Evolutionary conservation across 768 basidiomycete species (phyloP).

Genomic region (Boletus patriciae): DNA sequence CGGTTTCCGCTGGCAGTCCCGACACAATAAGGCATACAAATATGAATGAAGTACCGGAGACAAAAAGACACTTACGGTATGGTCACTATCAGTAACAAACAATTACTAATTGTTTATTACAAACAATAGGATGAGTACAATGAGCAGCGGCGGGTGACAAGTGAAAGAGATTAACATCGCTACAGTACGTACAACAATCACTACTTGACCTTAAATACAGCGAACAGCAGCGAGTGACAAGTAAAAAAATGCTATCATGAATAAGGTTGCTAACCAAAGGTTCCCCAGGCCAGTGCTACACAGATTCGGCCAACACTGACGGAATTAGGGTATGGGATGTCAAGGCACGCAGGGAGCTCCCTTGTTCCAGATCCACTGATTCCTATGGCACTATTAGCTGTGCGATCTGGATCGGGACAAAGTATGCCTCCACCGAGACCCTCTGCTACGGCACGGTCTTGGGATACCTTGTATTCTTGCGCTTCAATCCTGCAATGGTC

Average conservation of each 20-base stretch:
- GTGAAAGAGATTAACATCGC: no score
- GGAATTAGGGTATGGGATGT: conserved; percentile 9
- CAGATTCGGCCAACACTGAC: not conserved
- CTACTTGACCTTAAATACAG: not conserved
- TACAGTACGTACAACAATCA: no score
- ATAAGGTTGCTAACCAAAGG: not conserved
- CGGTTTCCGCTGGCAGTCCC: no score
- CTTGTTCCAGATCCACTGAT: not conserved
- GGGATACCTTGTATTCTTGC: conserved; percentile 12
- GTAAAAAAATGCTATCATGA: no score
- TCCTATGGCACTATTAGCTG: not conserved
- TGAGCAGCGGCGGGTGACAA: no score
- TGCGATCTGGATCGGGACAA: conserved; percentile 6
- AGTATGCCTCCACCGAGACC: not conserved
- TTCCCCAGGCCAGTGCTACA: not conserved
- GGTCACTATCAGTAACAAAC: no score
- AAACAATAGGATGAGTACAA: no score
- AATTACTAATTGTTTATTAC: no score
- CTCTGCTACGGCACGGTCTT: conserved; percentile 12
- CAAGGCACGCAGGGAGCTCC: not conserved
- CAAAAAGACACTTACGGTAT: no score
- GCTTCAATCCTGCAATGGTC: not conserved
- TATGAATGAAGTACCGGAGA: no score
- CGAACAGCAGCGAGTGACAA: not conserved
- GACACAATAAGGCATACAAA: no score